phyloP scores from a whole-genome alignment of 2,329 filamentous ascomycete genomes.

The Plenodomus biglobosus region DNA sequence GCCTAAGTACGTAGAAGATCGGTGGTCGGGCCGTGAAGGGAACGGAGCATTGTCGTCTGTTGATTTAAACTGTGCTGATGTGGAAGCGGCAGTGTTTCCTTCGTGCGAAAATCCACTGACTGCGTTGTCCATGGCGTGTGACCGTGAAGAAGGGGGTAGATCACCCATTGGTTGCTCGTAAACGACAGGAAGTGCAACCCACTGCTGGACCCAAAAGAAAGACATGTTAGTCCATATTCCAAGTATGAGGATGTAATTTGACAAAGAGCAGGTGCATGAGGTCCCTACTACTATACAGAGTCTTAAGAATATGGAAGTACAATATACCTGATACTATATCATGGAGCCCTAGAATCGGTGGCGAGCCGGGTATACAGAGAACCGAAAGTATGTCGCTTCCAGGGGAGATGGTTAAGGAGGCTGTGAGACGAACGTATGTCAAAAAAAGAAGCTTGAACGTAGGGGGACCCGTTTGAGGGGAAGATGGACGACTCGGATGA shows the following conservation, averaged over 20 bases:
- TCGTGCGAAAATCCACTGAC: slow-evolving; percentile 34
- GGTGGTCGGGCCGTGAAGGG: slow-evolving; percentile 39
- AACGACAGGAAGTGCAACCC: slow-evolving; percentile 46
- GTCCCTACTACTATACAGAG: slow-evolving; percentile 8
- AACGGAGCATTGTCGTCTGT: slow-evolving; percentile 36
- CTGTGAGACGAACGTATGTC: slow-evolving; percentile 32
- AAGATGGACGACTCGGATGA: slow-evolving; percentile 39
- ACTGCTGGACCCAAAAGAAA: slow-evolving; percentile 48
- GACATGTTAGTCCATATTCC: slow-evolving; percentile 47
- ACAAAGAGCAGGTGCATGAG: slow-evolving; percentile 23
- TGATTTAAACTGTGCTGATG: slow-evolving; percentile 21
- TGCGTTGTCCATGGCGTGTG: slow-evolving; percentile 34
- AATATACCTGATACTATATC: slow-evolving; percentile 43
- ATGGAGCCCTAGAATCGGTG: slow-evolving; percentile 27
- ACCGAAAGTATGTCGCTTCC: slow-evolving; percentile 33
- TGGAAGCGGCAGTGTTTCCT: slow-evolving; percentile 20
- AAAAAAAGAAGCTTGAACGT: slow-evolving; percentile 42
- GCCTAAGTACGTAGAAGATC: slow-evolving; percentile 26
- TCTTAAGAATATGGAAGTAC: slow-evolving; percentile 15
- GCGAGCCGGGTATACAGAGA: slow-evolving; percentile 33
- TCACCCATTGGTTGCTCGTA: slow-evolving; percentile 47
- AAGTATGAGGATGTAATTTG: slow-evolving; percentile 15
- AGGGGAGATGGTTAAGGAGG: slow-evolving; percentile 24
- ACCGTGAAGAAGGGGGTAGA: slow-evolving; percentile 34
- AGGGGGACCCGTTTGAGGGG: slow-evolving; percentile 30